phyloP scores from a whole-genome alignment of 768 basidiomycete species.

The Trametes punicea region DNA sequence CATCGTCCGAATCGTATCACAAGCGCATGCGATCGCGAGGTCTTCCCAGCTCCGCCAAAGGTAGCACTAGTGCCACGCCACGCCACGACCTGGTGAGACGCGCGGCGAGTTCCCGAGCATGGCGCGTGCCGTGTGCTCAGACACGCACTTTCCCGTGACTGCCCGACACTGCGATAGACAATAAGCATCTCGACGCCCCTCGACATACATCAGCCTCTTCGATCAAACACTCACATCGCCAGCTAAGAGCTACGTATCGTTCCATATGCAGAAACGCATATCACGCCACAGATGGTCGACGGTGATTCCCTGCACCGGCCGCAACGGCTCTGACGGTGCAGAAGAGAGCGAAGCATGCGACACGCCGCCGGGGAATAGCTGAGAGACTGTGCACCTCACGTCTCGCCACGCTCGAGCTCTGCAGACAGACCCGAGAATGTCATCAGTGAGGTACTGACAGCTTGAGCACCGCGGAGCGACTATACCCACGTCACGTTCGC shows the following conservation, averaged over 20 bases:
- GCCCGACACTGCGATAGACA: constrained; percentile 11
- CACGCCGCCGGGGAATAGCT: constrained; percentile 46
- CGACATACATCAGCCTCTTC: not conserved
- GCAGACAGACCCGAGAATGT: not conserved
- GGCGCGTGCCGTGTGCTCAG: constrained; percentile 3
- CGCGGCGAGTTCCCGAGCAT: not conserved
- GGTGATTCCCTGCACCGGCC: constrained; percentile 49
- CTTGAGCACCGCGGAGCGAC: not conserved
- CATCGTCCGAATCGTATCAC: constrained; percentile 12
- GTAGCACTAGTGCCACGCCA: not conserved
- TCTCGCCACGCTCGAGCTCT: constrained; percentile 70
- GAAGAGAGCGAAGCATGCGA: constrained; percentile 25
- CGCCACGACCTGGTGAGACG: not conserved
- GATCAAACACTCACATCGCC: not conserved
- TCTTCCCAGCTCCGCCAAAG: not conserved
- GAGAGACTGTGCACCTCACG: constrained; percentile 57
- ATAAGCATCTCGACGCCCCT: constrained; percentile 12
- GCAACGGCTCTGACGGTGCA: constrained; percentile 32
- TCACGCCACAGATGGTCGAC: constrained; percentile 69
- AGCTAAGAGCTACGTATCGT: constrained; percentile 38
- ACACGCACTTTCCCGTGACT: constrained; percentile 12
- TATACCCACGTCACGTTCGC: constrained; percentile 65
- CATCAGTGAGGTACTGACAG: not conserved
- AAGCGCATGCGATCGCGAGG: constrained; percentile 11
- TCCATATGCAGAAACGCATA: constrained; percentile 62